A percentile compares a stretch with the other conserved stretches of the same genome.
These are phyloP conservation scores for Fusarium cicatricum DNA, from an alignment of 2,329 filamentous ascomycete species.

Conservation along the genomic window DNA sequence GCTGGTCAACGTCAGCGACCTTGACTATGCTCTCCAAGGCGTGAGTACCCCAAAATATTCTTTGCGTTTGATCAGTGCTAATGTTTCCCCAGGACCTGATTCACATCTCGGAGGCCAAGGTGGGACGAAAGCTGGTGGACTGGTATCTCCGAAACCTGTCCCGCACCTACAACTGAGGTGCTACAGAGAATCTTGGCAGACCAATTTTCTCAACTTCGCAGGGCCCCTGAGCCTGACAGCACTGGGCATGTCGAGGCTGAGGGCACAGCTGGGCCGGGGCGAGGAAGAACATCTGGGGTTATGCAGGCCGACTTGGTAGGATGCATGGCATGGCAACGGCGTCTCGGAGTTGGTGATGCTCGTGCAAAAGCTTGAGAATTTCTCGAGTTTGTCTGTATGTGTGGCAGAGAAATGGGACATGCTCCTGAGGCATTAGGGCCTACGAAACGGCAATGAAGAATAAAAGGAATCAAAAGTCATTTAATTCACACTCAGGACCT, in stretches of 20 bases:
- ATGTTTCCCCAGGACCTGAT: slow-evolving; percentile 77
- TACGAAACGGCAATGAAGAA: slow-evolving; percentile 38
- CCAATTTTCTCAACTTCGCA: slow-evolving; percentile 35
- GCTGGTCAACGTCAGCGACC: slow-evolving; percentile 88
- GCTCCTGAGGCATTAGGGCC: slow-evolving; percentile 37
- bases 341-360: slow-evolving; percentile 53
- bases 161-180: slow-evolving; percentile 77
- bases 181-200: slow-evolving; percentile 35
- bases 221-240: slow-evolving; percentile 22
- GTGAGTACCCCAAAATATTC: slow-evolving; percentile 61
- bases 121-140: slow-evolving; percentile 94
- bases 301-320: slow-evolving; percentile 46
- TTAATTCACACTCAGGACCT: slow-evolving; percentile 33
- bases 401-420: slow-evolving; percentile 39
- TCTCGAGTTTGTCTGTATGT: slow-evolving; percentile 42
- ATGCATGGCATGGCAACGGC: slow-evolving; percentile 54
- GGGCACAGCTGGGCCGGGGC: slow-evolving; percentile 29
- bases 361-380: slow-evolving; percentile 44
- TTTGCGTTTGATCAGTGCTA: neutral
- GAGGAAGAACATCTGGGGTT: slow-evolving; percentile 39
- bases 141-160: slow-evolving; percentile 99
- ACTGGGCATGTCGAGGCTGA: slow-evolving; percentile 8
- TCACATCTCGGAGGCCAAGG: slow-evolving; percentile 98
- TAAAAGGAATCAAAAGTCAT: slow-evolving; percentile 39
- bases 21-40: slow-evolving; percentile 96